These are phyloP conservation scores for Fusarium sp. DNA, from an alignment of 2,329 filamentous ascomycete genomes.

Conservation along the genomic window DNA sequence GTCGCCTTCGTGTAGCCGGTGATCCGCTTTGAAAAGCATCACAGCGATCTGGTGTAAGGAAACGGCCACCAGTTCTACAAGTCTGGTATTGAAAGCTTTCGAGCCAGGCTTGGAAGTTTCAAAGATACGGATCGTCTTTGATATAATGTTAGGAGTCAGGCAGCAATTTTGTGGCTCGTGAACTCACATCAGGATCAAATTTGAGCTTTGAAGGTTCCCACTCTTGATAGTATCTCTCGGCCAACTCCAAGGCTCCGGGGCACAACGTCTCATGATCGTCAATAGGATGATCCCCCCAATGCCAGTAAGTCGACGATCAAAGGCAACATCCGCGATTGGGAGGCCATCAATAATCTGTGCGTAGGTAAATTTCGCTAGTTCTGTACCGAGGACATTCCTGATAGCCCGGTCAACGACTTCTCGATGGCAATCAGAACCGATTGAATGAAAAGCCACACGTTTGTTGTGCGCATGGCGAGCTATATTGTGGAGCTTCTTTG, in stretches of 20 bases:
- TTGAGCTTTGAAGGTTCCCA: conserved; percentile 14
- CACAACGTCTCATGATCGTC: conserved; percentile 26
- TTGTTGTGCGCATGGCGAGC: neutral
- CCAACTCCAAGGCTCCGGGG: neutral
- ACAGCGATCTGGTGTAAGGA: conserved; percentile 21
- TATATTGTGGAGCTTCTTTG: neutral
- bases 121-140: neutral
- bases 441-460: neutral
- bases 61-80: conserved; percentile 15
- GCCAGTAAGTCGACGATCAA: conserved; percentile 15
- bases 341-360: conserved; percentile 36
- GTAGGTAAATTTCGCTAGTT: conserved; percentile 21
- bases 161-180: neutral
- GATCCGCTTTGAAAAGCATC: conserved; percentile 6
- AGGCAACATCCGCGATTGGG: conserved; percentile 16
- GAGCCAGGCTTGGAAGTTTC: neutral
- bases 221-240: neutral
- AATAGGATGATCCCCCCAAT: conserved; percentile 28
- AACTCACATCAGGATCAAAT: conserved; percentile 15
- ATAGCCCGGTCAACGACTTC: neutral
- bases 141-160: rapidly evolving
- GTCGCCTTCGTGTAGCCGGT: conserved; percentile 12
- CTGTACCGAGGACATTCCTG: conserved; percentile 7
- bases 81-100: neutral
- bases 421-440: neutral